These are phyloP conservation scores for Chlamydomonas incerta DNA, from an alignment of 139 green algal species.

Conservation along the genomic window DNA sequence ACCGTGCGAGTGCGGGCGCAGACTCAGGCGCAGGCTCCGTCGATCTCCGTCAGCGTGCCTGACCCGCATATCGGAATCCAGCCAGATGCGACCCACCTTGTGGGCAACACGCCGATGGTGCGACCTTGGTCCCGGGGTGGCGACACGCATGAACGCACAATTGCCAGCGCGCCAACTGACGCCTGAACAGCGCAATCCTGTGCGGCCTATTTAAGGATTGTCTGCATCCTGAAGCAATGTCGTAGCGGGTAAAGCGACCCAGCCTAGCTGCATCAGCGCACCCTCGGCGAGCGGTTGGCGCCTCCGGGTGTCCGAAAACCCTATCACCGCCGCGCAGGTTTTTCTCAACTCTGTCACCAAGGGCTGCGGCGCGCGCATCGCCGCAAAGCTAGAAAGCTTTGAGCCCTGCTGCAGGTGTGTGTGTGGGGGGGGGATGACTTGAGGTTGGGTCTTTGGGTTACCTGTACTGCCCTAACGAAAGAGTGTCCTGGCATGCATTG, in stretches of 20 bases:
- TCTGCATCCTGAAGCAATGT: too few species aligned
- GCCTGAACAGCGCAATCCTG: neutral
- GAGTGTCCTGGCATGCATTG: too few species aligned
- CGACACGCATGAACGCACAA: neutral
- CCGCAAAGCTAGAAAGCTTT: conserved; percentile 95
- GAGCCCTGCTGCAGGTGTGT: conserved; percentile 85
- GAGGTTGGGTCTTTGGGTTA: too few species aligned
- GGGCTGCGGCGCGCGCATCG: conserved; percentile 82
- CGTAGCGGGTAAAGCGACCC: too few species aligned
- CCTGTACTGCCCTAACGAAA: too few species aligned
- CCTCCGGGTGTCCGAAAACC: neutral
- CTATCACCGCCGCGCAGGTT: conserved; percentile 60
- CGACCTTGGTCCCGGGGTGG: neutral
- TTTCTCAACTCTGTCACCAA: conserved; percentile 90
- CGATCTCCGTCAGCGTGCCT: neutral
- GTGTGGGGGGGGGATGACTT: too few species aligned
- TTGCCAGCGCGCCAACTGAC: neutral
- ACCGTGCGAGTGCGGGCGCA: too few species aligned
- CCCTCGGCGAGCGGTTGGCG: neutral
- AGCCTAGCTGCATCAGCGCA: neutral
- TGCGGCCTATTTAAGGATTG: too few species aligned
- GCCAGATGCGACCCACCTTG: conserved; percentile 67
- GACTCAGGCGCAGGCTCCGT: too few species aligned
- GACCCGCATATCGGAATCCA: conserved; percentile 41
- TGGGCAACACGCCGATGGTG: conserved; percentile 86